Base-by-base conservation (phyloP, 306 rosid genomes). In the Pyrus pyrifolia region DNA sequence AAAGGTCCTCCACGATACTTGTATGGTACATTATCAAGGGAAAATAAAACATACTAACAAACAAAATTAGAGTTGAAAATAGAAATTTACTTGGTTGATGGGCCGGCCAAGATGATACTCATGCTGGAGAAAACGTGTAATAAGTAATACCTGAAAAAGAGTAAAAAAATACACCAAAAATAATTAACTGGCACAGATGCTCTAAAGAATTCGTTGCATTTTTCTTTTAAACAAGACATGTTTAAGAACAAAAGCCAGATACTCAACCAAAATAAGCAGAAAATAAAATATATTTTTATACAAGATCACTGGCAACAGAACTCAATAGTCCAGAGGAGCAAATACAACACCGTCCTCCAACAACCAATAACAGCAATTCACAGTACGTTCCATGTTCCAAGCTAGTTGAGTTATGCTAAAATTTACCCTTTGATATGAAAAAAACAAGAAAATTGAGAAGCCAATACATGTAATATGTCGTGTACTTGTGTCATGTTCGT, bases 21-120 rank as follows among this genome's bases (percentile, higher is more conserved):
- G 40, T 40, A 40, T 2, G 4, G 38, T 35, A 49, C 58, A 57
- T 57, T 40, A 73, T 59, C 80, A 19, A 10, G 9, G 29, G 29
- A 40, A 53, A 73, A 53, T 19, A 70, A 10, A 63, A 31, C 11
- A 18, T 71, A 40, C 30, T 45, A 57, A 70, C 4, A 64, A 60
- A 49, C 60, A 64, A 69, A 6, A 15, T 23, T 13, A 3, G 52
- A 17, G 65, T n/a, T 51, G 49, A 29, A 60, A 14, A 11, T 63
- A 46, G 49, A 51, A 70, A 80, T 52, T 88, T 86, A 95, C 98
- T 79, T 95, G 98, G 87, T 90, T 92, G 76, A 90, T 92, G 30
- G 93, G 89, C 44, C 98, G 91, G 80, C 95, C 92, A 76, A 92
- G 98, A 92, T 95, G 98, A 83, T 92, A 94, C 85, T 92, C 96